These are phyloP conservation scores for Cladophialophora immunda DNA, from an alignment of 2,329 filamentous ascomycete genomes.

Conservation along the genomic window DNA sequence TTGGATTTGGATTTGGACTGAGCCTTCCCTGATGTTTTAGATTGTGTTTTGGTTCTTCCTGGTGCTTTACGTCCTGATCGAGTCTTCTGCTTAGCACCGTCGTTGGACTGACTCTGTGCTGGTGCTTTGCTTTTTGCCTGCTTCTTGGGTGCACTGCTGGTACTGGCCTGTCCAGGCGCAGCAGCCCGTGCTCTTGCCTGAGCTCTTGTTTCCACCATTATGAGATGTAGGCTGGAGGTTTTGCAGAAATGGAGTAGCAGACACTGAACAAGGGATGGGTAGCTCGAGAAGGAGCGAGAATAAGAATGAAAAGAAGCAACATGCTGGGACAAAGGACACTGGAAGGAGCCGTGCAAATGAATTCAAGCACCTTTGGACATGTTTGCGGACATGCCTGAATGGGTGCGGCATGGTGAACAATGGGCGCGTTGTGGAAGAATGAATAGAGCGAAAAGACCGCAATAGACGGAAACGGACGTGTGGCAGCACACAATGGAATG, in stretches of 20 bases:
- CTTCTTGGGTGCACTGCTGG: neutral
- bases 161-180: neutral
- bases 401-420: slow-evolving; percentile 21
- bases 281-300: neutral
- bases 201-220: slow-evolving; percentile 4
- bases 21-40: neutral
- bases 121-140: neutral
- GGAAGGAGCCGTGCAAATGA: slow-evolving; percentile 2
- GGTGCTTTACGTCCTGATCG: neutral
- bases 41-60: neutral
- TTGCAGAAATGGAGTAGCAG: neutral
- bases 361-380: neutral
- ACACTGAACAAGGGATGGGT: slow-evolving; percentile 3
- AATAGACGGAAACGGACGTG: slow-evolving; percentile 21
- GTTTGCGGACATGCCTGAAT: slow-evolving; percentile 17
- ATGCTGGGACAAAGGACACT: slow-evolving; percentile 17
- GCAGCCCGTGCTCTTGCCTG: neutral
- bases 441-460: neutral
- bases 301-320: slow-evolving; percentile 12
- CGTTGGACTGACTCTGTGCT: neutral
- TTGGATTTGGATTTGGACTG: neutral
- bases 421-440: neutral
- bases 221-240: neutral
- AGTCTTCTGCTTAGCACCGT: neutral
- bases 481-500: neutral